Conservation (phyloP, 257 asterid species). For the Craterostigma plantagineum region DNA sequence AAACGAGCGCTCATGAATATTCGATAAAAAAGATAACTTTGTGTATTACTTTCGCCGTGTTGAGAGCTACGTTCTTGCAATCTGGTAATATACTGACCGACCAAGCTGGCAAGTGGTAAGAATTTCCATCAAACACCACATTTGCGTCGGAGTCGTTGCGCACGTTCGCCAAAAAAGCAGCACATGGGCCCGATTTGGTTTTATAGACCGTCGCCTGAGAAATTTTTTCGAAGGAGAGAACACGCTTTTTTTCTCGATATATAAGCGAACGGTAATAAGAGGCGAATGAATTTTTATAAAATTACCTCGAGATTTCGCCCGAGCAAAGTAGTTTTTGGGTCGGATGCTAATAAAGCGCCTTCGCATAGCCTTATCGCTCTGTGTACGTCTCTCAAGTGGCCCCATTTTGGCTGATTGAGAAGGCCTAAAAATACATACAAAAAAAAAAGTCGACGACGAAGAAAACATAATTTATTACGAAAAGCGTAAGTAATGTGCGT, state of each 20-base stretch:
- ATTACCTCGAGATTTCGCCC: conserved; percentile 39
- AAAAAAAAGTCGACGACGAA: neutral
- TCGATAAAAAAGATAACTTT: neutral
- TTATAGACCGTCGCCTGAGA: conserved; percentile 32
- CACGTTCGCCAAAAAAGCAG: conserved; percentile 50
- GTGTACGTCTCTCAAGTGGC: conserved; percentile 48
- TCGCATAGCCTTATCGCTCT: conserved; percentile 57
- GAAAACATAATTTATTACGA: neutral
- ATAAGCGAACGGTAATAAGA: no score
- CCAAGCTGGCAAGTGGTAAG: conserved; percentile 53
- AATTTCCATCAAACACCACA: conserved; percentile 28
- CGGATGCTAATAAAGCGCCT: conserved; percentile 38
- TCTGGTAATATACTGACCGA: conserved; percentile 66
- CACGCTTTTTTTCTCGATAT: neutral
- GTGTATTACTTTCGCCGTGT: conserved; percentile 44
- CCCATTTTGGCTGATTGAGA: conserved; percentile 49
- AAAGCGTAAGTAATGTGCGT: neutral
- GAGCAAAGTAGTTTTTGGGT: conserved; percentile 27
- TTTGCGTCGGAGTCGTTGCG: conserved; percentile 26
- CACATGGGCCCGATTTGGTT: conserved; percentile 35
- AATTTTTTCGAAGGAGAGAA: conserved; percentile 4
- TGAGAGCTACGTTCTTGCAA: conserved; percentile 41
- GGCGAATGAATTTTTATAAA: no score
- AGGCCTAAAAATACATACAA: conserved; percentile 25
- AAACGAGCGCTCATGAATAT: neutral